Conservation (phyloP, 2,329 filamentous ascomycete species). For the Xylaria sp. region DNA sequence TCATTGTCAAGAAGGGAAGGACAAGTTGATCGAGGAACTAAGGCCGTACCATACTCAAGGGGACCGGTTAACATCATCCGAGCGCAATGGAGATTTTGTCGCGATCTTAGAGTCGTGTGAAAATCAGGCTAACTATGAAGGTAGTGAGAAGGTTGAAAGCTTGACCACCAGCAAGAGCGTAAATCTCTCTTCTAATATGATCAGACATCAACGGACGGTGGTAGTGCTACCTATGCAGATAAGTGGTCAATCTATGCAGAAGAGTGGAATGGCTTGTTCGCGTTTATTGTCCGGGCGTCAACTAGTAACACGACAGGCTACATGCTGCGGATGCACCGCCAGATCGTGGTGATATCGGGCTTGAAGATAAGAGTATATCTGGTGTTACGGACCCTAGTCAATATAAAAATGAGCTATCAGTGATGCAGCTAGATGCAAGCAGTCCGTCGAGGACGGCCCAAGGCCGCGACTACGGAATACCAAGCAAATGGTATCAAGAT, state of each 20-base stretch:
- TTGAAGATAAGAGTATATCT: slow-evolving; percentile 23
- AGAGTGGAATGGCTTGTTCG: slow-evolving; percentile 53
- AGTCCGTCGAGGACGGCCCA: background rate
- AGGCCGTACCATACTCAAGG: background rate
- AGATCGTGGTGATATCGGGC: background rate
- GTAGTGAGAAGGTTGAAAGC: slow-evolving; percentile 26
- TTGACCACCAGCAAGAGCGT: slow-evolving; percentile 48
- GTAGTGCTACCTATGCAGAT: background rate
- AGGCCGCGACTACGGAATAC: background rate
- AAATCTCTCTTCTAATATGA: slow-evolving; percentile 13
- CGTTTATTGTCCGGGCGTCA: slow-evolving; percentile 49
- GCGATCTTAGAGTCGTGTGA: slow-evolving; percentile 19
- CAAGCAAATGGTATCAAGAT: background rate
- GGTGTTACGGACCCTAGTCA: background rate
- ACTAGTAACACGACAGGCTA: slow-evolving; percentile 39
- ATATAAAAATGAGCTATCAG: background rate
- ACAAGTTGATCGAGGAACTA: slow-evolving; percentile 36
- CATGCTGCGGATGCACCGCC: background rate
- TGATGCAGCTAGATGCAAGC: background rate
- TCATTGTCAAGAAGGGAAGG: slow-evolving; percentile 55
- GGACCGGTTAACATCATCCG: background rate
- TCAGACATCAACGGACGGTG: background rate
- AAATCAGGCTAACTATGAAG: slow-evolving; percentile 24
- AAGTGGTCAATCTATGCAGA: slow-evolving; percentile 12
- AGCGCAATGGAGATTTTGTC: slow-evolving; percentile 29